phyloP scores from a whole-genome alignment of 768 basidiomycete genomes.

The Leccinum incarnatum region DNA sequence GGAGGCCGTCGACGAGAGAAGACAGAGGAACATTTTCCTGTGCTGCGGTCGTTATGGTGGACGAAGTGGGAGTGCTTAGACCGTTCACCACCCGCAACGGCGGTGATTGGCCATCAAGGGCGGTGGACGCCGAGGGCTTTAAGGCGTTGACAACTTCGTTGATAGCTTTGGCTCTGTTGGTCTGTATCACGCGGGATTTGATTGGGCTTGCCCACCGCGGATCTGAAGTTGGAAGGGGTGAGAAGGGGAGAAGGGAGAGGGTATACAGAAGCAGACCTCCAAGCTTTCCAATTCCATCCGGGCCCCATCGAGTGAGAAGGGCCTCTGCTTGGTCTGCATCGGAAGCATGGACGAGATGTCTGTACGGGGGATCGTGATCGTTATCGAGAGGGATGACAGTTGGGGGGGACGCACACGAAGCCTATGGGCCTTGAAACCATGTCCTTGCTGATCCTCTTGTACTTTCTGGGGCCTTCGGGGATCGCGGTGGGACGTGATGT shows the following conservation, averaged over 20 bases:
- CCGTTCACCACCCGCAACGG: constrained; percentile 81
- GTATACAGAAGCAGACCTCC: constrained; percentile 55
- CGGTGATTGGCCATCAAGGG: constrained; percentile 41
- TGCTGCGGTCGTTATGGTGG: constrained; percentile 72
- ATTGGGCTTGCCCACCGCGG: constrained; percentile 88
- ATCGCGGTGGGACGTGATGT: constrained; percentile 30
- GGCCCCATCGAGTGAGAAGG: constrained; percentile 82
- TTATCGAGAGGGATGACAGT: constrained; percentile 12
- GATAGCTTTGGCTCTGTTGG: constrained; percentile 66
- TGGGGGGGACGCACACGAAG: constrained; percentile 65
- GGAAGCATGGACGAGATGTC: constrained; percentile 88
- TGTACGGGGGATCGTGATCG: constrained; percentile 34
- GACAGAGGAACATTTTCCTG: constrained; percentile 59
- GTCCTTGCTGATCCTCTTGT: constrained; percentile 75
- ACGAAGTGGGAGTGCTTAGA: constrained; percentile 64
- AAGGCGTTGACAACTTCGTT: constrained; percentile 75
- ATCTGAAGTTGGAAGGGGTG: constrained; percentile 47
- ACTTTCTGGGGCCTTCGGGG: constrained; percentile 55
- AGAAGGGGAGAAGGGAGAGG: constrained; percentile 19
- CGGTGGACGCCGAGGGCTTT: constrained; percentile 51
- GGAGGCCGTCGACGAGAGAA: constrained; percentile 44
- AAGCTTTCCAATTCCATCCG: constrained; percentile 84
- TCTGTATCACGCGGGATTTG: constrained; percentile 69
- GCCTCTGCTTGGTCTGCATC: constrained; percentile 88
- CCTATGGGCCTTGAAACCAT: constrained; percentile 84